Percentiles rank a stretch among this genome's conserved stretches.
Evolutionary conservation across 139 green algal genomes (phyloP).

Genomic region (Tetradesmus lagerheimii): DNA sequence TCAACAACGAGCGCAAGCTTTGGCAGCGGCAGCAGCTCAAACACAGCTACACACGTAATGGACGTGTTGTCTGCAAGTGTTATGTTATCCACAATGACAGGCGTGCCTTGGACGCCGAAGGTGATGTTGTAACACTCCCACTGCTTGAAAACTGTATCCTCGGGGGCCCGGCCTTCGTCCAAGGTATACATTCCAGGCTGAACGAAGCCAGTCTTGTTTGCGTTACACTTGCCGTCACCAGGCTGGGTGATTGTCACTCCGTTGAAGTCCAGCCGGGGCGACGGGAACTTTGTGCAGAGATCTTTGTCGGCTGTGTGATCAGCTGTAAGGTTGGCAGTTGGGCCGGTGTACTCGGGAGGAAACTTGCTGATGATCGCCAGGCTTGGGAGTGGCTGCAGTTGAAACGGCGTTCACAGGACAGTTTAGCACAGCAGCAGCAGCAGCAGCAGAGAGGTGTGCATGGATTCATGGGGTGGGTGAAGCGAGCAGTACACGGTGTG

Average conservation of each 20-base stretch:
- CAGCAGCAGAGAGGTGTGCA: too few species aligned
- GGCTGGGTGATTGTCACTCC: not conserved
- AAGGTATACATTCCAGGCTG: not conserved
- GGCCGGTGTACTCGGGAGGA: not conserved
- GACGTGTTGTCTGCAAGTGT: not conserved
- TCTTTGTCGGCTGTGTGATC: not conserved
- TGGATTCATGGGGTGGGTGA: too few species aligned
- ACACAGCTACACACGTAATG: not conserved
- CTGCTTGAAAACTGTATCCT: not conserved
- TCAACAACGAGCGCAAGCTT: not conserved
- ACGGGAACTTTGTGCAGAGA: not conserved
- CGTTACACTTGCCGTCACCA: not conserved
- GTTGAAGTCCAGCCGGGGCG: not conserved
- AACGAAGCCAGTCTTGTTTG: not conserved
- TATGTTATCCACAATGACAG: not conserved
- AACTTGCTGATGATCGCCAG: not conserved
- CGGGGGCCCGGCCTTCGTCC: not conserved
- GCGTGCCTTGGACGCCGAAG: too few species aligned
- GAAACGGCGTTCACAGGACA: not conserved
- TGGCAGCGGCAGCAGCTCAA: not conserved
- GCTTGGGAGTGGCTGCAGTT: not conserved
- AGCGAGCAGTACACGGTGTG: too few species aligned
- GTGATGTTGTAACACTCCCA: not conserved
- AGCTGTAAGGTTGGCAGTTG: not conserved
- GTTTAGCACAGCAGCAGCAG: not conserved